Conservation (phyloP, 441 rosid species). For the Gossypium aridum region DNA sequence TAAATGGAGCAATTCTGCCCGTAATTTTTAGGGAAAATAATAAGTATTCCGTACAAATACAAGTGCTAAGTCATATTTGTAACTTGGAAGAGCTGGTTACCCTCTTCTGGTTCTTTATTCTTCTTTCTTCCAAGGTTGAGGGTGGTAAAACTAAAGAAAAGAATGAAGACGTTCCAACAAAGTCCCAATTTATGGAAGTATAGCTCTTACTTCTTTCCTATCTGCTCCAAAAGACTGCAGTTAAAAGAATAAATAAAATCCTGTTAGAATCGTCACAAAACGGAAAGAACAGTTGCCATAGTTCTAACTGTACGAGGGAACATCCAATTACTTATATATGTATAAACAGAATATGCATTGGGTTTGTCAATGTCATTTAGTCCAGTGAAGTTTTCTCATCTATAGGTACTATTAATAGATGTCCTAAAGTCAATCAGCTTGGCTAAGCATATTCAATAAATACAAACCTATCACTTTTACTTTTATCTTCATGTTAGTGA, state of each 20-base stretch:
- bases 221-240: conserved; percentile 82
- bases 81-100: conserved; percentile 6
- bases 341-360: background rate
- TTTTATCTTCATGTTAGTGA: no score
- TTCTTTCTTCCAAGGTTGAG: conserved; percentile 10
- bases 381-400: background rate
- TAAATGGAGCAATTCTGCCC: conserved; percentile 17
- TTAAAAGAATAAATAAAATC: conserved; percentile 9
- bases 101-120: conserved; percentile 26
- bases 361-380: background rate
- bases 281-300: background rate
- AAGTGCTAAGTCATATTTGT: conserved; percentile 4
- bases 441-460: background rate
- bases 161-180: background rate
- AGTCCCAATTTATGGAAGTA: conserved; percentile 43
- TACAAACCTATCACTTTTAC: no score
- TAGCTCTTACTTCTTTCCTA: conserved; percentile 69
- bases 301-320: background rate
- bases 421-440: background rate
- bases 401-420: background rate
- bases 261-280: background rate
- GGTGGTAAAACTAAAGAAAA: background rate
- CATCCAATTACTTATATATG: background rate
- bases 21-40: background rate
- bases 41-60: conserved; percentile 15